These are phyloP conservation scores for Malassezia furfur DNA, from an alignment of 1,284 basidiomycete genomes.

Conservation along the genomic window DNA sequence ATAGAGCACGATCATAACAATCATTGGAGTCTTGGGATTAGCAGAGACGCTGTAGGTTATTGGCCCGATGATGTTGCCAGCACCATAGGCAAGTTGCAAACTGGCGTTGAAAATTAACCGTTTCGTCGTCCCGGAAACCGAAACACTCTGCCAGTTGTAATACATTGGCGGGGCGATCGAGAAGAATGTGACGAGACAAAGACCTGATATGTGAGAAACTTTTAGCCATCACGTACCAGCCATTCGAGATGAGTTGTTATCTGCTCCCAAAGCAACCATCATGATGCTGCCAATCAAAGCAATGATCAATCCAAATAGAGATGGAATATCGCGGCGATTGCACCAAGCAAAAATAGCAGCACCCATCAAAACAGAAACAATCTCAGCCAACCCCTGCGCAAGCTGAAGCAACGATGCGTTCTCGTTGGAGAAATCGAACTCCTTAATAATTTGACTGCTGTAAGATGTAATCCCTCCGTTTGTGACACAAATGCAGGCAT, in stretches of 20 bases:
- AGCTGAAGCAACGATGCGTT: conserved; percentile 39
- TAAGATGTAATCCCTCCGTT: conserved; percentile 34
- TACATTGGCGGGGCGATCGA: conserved; percentile 27
- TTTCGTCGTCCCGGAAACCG: conserved; percentile 38
- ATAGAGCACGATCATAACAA: conserved; percentile 36
- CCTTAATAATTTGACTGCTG: conserved; percentile 35
- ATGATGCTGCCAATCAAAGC: conserved; percentile 25
- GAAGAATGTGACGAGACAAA: conserved; percentile 23
- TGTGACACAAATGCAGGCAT: conserved; percentile 23
- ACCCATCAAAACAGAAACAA: conserved; percentile 29
- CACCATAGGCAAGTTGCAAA: conserved; percentile 32
- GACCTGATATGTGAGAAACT: not conserved
- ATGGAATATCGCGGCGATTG: conserved; percentile 25
- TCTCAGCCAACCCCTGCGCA: conserved; percentile 31
- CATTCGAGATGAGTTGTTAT: not conserved
- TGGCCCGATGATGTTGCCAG: conserved; percentile 32
- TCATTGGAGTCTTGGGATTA: conserved; percentile 17
- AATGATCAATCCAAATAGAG: conserved; percentile 25
- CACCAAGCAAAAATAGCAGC: conserved; percentile 21
- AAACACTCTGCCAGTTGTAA: conserved; percentile 21
- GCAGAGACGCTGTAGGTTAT: not conserved
- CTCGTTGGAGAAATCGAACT: conserved; percentile 33
- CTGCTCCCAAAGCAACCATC: not conserved
- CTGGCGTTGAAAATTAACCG: conserved; percentile 33
- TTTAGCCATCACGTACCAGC: not conserved